Evolutionary conservation across 108 stramenopile genomes (phyloP), one percentile per base, ranked within the genome.

Genomic region (Nitzschia palea): DNA sequence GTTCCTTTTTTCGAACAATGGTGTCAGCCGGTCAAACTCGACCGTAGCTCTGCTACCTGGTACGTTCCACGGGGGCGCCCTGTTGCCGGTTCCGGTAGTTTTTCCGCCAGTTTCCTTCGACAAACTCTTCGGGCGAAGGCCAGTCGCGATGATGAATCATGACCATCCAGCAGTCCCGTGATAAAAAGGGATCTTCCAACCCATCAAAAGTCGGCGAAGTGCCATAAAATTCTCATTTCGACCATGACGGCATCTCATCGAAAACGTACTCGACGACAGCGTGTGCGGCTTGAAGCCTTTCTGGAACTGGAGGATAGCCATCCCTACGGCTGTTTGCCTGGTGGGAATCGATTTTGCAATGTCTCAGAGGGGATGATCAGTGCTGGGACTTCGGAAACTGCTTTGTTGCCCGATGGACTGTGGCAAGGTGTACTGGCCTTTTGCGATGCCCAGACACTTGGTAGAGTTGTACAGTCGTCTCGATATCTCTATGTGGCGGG

Each of bases 261-360:
- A 1, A 60, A 60, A 60, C 59, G 59, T 42, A 6, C 20, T 22
- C 59, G 59, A 34, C 22, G 23, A 1, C 5, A 12, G 20, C 18
- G 52, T 17, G 72, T 65, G 18, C 23, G 48, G 43, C 35, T 73
- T 30, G 58, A 55, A 25, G 74, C 62, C 28, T 64, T 76, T 42
- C 36, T 65, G 15, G 33, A 44, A 23, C 55, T 76, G 25, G 62
- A 76, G 34, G 67, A 68, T 15, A 29, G 65, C 2, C 91, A 93
- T 77, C 91, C 88, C 0, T 89, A 90, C 48, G 91, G 91, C 44
- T 83, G 73, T 17, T 59, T 93, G 5, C 91, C 91, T 0, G 77
- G 75, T 27, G 91, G 91, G 15, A 93, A 93, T 71, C 77, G 80
- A 57, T 87, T 84, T 44, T 70, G 85, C n/a, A 65, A 45, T 6